Conservation (phyloP, 306 rosid species). For the Malus fusca region DNA sequence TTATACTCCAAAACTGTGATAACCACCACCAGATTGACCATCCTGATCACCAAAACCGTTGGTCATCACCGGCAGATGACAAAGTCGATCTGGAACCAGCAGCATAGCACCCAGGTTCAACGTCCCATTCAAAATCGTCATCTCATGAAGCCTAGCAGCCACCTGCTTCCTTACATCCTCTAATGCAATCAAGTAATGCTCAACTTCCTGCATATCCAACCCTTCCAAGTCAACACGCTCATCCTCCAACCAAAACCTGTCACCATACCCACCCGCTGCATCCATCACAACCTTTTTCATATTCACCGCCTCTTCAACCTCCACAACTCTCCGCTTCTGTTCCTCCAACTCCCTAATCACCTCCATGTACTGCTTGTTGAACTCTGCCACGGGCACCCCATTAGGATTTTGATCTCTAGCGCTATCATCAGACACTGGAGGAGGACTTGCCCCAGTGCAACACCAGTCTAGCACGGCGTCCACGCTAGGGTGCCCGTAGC, state of each 20-base stretch:
- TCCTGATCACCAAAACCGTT: neutral
- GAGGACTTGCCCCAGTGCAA: neutral
- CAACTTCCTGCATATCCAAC: neutral
- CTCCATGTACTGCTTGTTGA: neutral
- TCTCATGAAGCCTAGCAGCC: constrained; percentile 1
- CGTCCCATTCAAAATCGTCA: neutral
- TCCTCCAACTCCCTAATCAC: neutral
- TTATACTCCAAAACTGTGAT: neutral
- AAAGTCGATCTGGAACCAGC: neutral
- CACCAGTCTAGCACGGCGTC: neutral
- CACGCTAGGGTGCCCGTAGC: constrained; percentile 1
- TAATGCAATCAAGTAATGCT: neutral
- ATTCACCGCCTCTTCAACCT: neutral
- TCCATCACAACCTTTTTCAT: neutral
- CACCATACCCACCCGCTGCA: neutral
- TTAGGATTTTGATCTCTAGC: neutral
- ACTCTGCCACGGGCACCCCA: neutral
- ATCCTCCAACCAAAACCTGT: neutral
- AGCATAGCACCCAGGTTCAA: neutral
- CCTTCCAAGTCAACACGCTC: neutral
- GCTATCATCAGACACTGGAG: too few species aligned
- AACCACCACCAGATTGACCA: neutral
- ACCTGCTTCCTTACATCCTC: constrained; percentile 3
- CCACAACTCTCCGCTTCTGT: neutral
- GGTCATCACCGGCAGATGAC: neutral